Conservation (phyloP, 257 asterid genomes). For the Solanum corneliomulleri region DNA sequence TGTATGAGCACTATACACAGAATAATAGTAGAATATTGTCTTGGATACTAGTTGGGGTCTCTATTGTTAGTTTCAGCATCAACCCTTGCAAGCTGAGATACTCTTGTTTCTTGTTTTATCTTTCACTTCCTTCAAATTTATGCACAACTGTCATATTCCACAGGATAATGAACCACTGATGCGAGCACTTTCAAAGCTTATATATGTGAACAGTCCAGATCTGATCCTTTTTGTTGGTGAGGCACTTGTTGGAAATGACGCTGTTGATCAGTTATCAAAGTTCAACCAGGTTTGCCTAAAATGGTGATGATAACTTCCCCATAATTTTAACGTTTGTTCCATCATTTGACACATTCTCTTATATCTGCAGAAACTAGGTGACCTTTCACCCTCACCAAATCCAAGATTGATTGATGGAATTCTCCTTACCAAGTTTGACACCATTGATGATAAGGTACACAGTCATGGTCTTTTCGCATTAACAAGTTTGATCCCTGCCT, state of each 20-base stretch:
- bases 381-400: constrained; percentile 69
- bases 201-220: constrained; percentile 75
- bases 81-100: background rate
- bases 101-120: background rate
- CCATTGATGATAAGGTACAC: constrained; percentile 87
- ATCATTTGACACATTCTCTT: background rate
- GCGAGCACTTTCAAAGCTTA: constrained; percentile 96
- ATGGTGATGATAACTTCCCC: too few species aligned
- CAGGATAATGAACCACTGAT: constrained; percentile 97
- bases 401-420: constrained; percentile 95
- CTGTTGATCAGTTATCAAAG: constrained; percentile 85
- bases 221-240: constrained; percentile 89
- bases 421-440: constrained; percentile 87
- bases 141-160: background rate
- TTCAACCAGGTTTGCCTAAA: constrained; percentile 59
- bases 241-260: constrained; percentile 97
- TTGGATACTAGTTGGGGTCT: background rate
- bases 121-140: background rate
- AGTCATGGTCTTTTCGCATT: background rate
- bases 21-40: background rate
- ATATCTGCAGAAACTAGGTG: constrained; percentile 70
- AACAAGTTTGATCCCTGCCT: background rate
- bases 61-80: background rate
- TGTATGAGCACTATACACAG: background rate
- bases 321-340: background rate